A percentile compares a stretch with the other conserved stretches of the same genome.
These are phyloP conservation scores for Athelia sp. DNA, from an alignment of 1,284 basidiomycete species.

Conservation along the genomic window DNA sequence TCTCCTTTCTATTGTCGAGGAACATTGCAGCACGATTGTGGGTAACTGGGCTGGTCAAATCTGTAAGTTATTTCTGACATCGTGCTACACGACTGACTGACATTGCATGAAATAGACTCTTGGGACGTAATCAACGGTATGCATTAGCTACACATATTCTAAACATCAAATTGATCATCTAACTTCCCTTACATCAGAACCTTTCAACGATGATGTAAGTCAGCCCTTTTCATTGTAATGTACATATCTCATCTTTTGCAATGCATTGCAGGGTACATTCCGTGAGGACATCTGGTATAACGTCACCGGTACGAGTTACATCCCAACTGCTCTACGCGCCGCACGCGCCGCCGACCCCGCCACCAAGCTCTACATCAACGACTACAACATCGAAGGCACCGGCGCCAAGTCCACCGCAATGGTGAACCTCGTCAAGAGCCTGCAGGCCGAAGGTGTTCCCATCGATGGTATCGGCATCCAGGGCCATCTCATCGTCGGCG, in stretches of 20 bases:
- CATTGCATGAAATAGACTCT: background rate
- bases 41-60: slow-evolving; percentile 45
- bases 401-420: slow-evolving; percentile 40
- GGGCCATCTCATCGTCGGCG: slow-evolving; percentile 46
- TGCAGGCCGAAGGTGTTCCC: slow-evolving; percentile 35
- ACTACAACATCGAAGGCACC: slow-evolving; percentile 28
- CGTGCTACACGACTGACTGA: too few relatives aligned
- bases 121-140: slow-evolving; percentile 34
- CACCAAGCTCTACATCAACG: slow-evolving; percentile 30
- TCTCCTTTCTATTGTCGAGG: slow-evolving; percentile 38
- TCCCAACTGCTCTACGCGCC: slow-evolving; percentile 37
- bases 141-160: too few relatives aligned
- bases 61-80: slow-evolving; percentile 7
- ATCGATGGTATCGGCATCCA: slow-evolving; percentile 48
- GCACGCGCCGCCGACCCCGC: slow-evolving; percentile 41
- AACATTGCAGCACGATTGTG: slow-evolving; percentile 42
- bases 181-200: too few relatives aligned
- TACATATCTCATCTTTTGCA: too few relatives aligned
- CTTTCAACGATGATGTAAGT: slow-evolving; percentile 35
- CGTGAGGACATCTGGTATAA: slow-evolving; percentile 41
- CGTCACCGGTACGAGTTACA: slow-evolving; percentile 37
- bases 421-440: slow-evolving; percentile 37
- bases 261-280: slow-evolving; percentile 14
- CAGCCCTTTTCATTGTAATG: too few relatives aligned
- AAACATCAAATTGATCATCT: too few relatives aligned